Percentiles rank a stretch among this genome's conserved stretches.
Conservation (phyloP, 2,329 filamentous ascomycete species). For the Xylariaceae sp. region DNA sequence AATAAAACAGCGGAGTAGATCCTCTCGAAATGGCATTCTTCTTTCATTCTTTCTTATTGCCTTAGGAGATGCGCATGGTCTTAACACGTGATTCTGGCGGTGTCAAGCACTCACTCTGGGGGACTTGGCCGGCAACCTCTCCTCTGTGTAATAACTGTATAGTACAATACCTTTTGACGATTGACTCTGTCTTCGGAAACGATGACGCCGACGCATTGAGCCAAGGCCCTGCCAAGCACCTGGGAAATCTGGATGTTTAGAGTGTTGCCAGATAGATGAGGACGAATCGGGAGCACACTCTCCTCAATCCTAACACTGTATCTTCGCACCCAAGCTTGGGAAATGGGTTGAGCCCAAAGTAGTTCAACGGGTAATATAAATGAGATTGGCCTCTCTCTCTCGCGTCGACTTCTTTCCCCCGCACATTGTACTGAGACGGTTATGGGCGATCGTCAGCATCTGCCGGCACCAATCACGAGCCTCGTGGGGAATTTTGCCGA, state of each 20-base stretch:
- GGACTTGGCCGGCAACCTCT: neutral
- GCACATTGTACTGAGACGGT: conserved; percentile 2
- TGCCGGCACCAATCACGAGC: conserved; percentile 29
- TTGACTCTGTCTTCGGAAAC: conserved; percentile 7
- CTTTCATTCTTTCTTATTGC: too few relatives aligned
- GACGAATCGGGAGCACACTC: conserved; percentile 1
- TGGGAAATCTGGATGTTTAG: conserved; percentile 8
- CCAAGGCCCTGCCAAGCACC: conserved; percentile 7
- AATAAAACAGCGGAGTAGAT: too few relatives aligned
- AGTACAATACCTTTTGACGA: neutral
- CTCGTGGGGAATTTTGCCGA: conserved; percentile 26
- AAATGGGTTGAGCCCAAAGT: neutral
- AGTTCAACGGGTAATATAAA: conserved; percentile 20
- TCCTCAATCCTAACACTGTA: neutral
- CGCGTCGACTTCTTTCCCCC: neutral
- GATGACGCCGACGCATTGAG: conserved; percentile 10
- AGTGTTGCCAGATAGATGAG: neutral
- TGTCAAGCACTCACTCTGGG: too few relatives aligned
- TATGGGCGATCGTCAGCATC: conserved; percentile 6
- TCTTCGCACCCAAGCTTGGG: neutral
- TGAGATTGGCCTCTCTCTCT: neutral
- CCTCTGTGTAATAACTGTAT: neutral
- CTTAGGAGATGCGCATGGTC: too few relatives aligned
- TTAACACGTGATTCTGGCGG: too few relatives aligned
- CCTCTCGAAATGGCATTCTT: too few relatives aligned